Evolutionary conservation across 495 filamentous ascomycete species (phyloP).

Genomic region (Penicillium turbatum): DNA sequence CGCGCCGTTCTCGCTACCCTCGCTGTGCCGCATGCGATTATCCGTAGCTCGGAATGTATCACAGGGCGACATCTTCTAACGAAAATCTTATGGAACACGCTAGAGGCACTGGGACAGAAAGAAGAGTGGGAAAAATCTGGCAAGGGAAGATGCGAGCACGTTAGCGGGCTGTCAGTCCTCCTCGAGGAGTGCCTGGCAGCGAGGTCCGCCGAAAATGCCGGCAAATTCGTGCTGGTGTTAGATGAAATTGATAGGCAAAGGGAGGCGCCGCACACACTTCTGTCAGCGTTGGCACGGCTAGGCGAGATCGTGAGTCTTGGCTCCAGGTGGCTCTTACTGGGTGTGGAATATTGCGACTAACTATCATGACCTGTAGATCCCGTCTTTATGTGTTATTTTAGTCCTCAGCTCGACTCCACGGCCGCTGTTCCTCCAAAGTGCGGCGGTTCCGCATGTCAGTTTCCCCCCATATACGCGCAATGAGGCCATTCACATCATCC

Average conservation of each 20-base stretch:
- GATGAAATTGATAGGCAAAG: conserved; percentile 88
- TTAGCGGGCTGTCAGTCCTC: conserved; percentile 68
- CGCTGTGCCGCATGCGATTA: conserved; percentile 59
- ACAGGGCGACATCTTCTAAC: conserved; percentile 81
- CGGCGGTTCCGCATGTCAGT: conserved; percentile 72
- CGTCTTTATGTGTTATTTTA: conserved; percentile 71
- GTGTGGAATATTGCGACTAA: conserved; percentile 1
- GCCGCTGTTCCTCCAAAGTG: conserved; percentile 64
- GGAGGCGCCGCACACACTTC: conserved; percentile 71
- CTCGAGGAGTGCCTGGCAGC: conserved; percentile 51
- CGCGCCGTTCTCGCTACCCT: conserved; percentile 55
- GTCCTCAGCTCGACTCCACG: conserved; percentile 66
- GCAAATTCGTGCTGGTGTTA: conserved; percentile 75
- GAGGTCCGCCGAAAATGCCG: conserved; percentile 17
- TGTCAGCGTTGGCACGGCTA: conserved; percentile 77
- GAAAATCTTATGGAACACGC: conserved; percentile 46
- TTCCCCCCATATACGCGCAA: conserved; percentile 82
- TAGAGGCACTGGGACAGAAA: conserved; percentile 35
- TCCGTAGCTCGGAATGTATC: conserved; percentile 81
- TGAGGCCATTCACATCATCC: conserved; percentile 70
- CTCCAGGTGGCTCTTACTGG: neutral
- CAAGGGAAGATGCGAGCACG: conserved; percentile 66
- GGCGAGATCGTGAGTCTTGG: conserved; percentile 63
- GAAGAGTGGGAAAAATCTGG: conserved; percentile 39
- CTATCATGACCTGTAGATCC: conserved; percentile 53